These are phyloP conservation scores for Sabuloglossum arenarium DNA, from an alignment of 495 filamentous ascomycete genomes.

Conservation along the genomic window DNA sequence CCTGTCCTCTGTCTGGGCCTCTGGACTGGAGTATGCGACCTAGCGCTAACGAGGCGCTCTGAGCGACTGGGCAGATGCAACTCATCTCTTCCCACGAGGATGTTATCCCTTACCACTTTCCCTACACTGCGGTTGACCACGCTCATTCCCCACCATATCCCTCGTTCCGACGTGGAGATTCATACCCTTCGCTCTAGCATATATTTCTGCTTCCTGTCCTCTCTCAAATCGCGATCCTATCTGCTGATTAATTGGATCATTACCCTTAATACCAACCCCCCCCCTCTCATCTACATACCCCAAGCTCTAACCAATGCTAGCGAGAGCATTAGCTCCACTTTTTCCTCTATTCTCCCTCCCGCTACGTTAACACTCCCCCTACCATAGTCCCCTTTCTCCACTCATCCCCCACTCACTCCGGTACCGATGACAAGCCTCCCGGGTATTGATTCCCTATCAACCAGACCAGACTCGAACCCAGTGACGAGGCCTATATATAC, in stretches of 20 bases:
- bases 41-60: background rate
- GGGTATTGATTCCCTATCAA: no score
- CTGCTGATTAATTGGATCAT: background rate
- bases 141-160: background rate
- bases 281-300: background rate
- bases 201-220: background rate
- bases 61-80: background rate
- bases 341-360: no score
- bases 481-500: no score
- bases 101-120: background rate
- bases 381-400: no score
- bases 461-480: no score
- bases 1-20: background rate
- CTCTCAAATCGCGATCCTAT: background rate
- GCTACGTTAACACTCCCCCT: no score
- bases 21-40: background rate
- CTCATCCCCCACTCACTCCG: no score
- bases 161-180: no score
- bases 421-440: no score
- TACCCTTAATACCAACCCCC: no score
- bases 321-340: no score
- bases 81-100: background rate
- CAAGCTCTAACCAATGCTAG: background rate
- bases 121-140: background rate
- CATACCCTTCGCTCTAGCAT: no score